Percentiles rank a stretch among this genome's conserved stretches.
Evolutionary conservation across 148 eudicot genomes (phyloP).

Genomic region (Oxyria digyna): DNA sequence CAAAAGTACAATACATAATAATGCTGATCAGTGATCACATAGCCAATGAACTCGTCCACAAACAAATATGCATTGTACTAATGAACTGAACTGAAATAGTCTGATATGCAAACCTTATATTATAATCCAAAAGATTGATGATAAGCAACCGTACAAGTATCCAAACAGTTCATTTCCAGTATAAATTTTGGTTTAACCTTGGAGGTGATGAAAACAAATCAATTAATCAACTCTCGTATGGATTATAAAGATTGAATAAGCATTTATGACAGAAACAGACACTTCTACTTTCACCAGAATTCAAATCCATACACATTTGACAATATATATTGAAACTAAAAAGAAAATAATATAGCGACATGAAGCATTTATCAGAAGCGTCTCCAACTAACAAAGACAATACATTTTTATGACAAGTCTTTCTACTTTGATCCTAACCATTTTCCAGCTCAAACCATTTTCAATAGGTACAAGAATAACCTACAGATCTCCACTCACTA

Average conservation of each 20-base stretch:
- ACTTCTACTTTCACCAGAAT: neutral
- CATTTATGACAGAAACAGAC: neutral
- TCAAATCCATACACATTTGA: neutral
- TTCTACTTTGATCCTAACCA: constrained; percentile 6
- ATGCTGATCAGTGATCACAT: no score
- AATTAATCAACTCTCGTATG: no score
- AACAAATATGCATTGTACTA: no score
- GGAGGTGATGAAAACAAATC: no score
- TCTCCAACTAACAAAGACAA: neutral
- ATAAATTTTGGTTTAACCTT: no score
- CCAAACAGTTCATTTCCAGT: no score
- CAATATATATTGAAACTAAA: neutral
- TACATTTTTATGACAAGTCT: neutral
- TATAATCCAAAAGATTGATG: no score
- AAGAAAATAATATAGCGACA: neutral
- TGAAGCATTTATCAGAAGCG: neutral
- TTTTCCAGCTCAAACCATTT: constrained; percentile 3
- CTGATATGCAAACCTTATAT: no score
- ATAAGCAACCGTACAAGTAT: no score
- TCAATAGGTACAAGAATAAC: constrained; percentile 2
- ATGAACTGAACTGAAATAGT: no score
- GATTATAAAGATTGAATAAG: neutral
- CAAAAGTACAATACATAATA: no score
- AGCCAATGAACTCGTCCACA: no score
- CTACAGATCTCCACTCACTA: neutral